These are phyloP conservation scores for Metschnikowia henanensis DNA, from an alignment of 805 yeast genomes.

Conservation along the genomic window DNA sequence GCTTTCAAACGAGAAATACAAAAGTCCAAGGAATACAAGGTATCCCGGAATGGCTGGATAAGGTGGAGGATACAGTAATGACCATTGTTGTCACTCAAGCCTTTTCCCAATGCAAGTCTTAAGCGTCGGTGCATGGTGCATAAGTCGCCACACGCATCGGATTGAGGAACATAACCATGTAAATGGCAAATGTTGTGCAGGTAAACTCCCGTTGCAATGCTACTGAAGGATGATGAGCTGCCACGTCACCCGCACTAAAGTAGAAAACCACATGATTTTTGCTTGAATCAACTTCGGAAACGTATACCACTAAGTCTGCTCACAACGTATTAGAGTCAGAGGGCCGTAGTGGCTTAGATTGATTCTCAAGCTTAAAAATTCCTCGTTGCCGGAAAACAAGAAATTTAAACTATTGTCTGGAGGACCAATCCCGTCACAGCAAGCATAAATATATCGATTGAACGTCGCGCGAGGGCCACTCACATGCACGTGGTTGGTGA, in stretches of 20 bases:
- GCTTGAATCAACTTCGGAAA: too few species aligned
- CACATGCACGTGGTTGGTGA: background rate
- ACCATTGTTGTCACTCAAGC: background rate
- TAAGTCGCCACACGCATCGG: background rate
- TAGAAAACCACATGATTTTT: background rate
- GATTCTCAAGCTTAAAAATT: background rate
- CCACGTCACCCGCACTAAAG: conserved; percentile 2
- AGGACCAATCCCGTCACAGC: background rate
- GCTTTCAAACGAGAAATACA: too few species aligned
- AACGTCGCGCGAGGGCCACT: background rate
- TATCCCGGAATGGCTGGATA: background rate
- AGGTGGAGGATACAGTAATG: too few species aligned
- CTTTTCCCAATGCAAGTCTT: background rate
- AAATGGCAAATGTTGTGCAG: background rate
- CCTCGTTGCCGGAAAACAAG: background rate
- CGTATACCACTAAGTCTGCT: too few species aligned
- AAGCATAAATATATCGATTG: background rate
- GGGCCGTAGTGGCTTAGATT: background rate
- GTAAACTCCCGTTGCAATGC: background rate
- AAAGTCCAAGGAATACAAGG: background rate
- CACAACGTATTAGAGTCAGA: too few species aligned
- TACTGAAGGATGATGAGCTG: background rate
- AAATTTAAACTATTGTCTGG: background rate
- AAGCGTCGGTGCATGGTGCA: background rate
- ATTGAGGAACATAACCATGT: background rate